phyloP scores from a whole-genome alignment of 441 rosid species.

The Cnidoscolus chayamansa region DNA sequence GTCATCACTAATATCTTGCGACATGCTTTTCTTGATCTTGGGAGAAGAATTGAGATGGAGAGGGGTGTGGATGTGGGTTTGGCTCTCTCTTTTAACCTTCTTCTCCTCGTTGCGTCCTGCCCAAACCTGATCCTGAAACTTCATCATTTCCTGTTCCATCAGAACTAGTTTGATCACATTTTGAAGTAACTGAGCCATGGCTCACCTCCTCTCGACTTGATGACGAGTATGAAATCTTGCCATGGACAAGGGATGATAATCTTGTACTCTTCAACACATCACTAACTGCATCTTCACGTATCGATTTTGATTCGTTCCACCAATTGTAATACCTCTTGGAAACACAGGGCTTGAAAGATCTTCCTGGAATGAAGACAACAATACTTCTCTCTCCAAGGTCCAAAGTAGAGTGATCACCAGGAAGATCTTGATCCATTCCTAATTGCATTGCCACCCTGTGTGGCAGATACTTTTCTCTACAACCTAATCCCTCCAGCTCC shows the following conservation, averaged over 20 bases:
- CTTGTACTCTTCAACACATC: not conserved
- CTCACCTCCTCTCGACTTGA: too few species aligned
- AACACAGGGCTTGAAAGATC: not conserved
- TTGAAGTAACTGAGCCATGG: too few species aligned
- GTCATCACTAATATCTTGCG: not conserved
- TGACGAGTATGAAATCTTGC: too few species aligned
- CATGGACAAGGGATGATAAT: too few species aligned
- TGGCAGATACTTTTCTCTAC: slow-evolving; percentile 19
- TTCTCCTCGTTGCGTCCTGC: too few species aligned
- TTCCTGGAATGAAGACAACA: not conserved
- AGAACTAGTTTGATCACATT: too few species aligned
- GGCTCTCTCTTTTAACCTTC: too few species aligned
- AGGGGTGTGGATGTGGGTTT: too few species aligned
- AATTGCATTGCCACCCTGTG: slow-evolving; percentile 27
- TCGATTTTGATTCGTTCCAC: not conserved
- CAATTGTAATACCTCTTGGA: not conserved
- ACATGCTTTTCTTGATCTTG: not conserved
- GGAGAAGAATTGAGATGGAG: not conserved
- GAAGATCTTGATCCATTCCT: slow-evolving; percentile 30
- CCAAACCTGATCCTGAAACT: too few species aligned
- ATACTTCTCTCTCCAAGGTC: not conserved
- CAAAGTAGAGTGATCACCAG: not conserved
- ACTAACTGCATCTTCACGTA: not conserved
- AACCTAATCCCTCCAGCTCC: slow-evolving; percentile 1
- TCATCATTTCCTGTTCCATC: too few species aligned